Conservation (phyloP, 2,329 filamentous ascomycete genomes). For the Ophiocordyceps camponoti-saundersi region DNA sequence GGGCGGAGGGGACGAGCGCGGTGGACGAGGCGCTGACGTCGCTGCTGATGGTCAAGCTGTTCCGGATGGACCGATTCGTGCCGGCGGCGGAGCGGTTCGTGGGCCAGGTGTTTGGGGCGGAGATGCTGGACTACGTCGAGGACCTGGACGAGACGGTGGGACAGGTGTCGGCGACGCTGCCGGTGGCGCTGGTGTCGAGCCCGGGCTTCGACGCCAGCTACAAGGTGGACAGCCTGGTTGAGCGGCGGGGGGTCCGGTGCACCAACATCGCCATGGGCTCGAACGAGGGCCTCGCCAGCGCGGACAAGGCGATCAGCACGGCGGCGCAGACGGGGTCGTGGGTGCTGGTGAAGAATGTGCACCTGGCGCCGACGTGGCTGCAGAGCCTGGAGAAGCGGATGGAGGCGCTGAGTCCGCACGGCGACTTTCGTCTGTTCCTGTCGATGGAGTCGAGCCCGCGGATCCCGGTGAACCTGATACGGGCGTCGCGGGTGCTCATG, state of each 20-base stretch:
- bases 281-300: slow-evolving; percentile 78
- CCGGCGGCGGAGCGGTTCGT: slow-evolving; percentile 88
- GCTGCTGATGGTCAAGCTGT: slow-evolving; percentile 83
- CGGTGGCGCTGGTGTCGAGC: slow-evolving; percentile 83
- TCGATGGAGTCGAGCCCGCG: slow-evolving; percentile 96
- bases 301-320: slow-evolving; percentile 88
- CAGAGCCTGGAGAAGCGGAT: slow-evolving; percentile 95
- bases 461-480: slow-evolving; percentile 89
- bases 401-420: slow-evolving; percentile 84
- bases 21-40: slow-evolving; percentile 66
- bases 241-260: slow-evolving; percentile 65
- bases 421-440: slow-evolving; percentile 85
- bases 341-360: slow-evolving; percentile 98
- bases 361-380: slow-evolving; percentile 87
- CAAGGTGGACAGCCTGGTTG: slow-evolving; percentile 92
- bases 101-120: slow-evolving; percentile 64
- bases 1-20: slow-evolving; percentile 43
- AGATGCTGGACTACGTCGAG: slow-evolving; percentile 67
- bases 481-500: slow-evolving; percentile 86
- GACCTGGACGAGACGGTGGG: slow-evolving; percentile 74
- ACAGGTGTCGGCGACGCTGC: slow-evolving; percentile 68
- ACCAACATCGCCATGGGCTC: slow-evolving; percentile 99
- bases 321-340: slow-evolving; percentile 84
- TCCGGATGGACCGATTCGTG: slow-evolving; percentile 89
- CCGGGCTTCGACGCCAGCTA: slow-evolving; percentile 97